Percentiles rank a stretch among this genome's conserved stretches.
These are phyloP conservation scores for Tremella mesenterica DNA, from an alignment of 768 basidiomycete genomes.

Conservation along the genomic window DNA sequence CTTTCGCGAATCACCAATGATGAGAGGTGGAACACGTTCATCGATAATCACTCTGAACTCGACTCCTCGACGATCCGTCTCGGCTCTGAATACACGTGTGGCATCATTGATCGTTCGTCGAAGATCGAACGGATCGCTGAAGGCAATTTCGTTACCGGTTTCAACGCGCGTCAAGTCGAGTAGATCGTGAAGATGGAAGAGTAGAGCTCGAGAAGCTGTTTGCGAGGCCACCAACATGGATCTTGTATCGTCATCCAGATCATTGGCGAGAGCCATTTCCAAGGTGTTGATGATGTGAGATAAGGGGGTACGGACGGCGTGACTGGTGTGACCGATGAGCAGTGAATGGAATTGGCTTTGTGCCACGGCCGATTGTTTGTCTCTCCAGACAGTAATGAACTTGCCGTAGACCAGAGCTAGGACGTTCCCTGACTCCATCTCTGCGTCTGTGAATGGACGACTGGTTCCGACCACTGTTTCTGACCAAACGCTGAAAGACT, in stretches of 20 bases:
- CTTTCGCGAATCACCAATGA: slow-evolving; percentile 65
- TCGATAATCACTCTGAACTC: slow-evolving; percentile 55
- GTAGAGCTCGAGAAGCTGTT: slow-evolving; percentile 62
- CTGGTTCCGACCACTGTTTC: slow-evolving; percentile 62
- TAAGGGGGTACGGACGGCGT: slow-evolving; percentile 54
- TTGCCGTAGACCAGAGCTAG: slow-evolving; percentile 64
- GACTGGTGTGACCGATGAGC: slow-evolving; percentile 68
- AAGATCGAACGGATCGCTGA: slow-evolving; percentile 69
- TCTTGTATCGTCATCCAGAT: slow-evolving; percentile 62
- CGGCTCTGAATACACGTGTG: slow-evolving; percentile 55
- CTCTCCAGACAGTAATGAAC: slow-evolving; percentile 80
- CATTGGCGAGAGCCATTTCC: slow-evolving; percentile 69
- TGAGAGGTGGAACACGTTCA: slow-evolving; percentile 51
- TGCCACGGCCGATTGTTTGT: slow-evolving; percentile 66
- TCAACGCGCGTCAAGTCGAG: slow-evolving; percentile 71
- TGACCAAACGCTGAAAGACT: slow-evolving; percentile 70
- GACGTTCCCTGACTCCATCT: slow-evolving; percentile 71
- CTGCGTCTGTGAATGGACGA: slow-evolving; percentile 70
- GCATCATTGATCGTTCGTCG: slow-evolving; percentile 57
- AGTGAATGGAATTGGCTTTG: slow-evolving; percentile 65
- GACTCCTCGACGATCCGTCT: slow-evolving; percentile 58
- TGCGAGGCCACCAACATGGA: slow-evolving; percentile 66
- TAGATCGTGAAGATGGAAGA: slow-evolving; percentile 77
- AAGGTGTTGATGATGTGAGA: slow-evolving; percentile 78
- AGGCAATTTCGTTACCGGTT: slow-evolving; percentile 62